Conservation (phyloP, 2,329 filamentous ascomycete species). For the Trichocomaceae sp. region DNA sequence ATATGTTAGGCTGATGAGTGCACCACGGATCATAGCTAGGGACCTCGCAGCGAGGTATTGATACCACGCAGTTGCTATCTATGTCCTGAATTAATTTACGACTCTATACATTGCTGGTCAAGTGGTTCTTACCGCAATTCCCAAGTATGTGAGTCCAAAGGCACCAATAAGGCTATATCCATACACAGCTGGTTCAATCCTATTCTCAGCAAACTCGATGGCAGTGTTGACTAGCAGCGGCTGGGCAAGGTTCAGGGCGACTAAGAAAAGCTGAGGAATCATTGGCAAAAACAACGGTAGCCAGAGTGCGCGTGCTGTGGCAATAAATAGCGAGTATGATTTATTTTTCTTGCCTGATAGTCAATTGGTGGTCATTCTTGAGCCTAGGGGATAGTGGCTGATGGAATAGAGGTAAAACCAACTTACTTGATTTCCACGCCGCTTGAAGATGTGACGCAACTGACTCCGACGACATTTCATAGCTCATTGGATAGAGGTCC, state of each 20-base stretch:
- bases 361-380: neutral
- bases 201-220: slow-evolving; percentile 26
- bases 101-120: neutral
- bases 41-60: slow-evolving; percentile 38
- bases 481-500: slow-evolving; percentile 5
- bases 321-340: slow-evolving; percentile 6
- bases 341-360: slow-evolving; percentile 8
- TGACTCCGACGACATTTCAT: neutral
- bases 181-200: slow-evolving; percentile 21
- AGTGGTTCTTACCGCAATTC: slow-evolving; percentile 30
- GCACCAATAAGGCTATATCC: slow-evolving; percentile 41
- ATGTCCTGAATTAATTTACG: neutral
- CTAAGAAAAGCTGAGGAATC: slow-evolving; percentile 26
- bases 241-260: slow-evolving; percentile 31
- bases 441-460: neutral
- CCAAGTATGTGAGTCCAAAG: slow-evolving; percentile 37
- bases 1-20: slow-evolving; percentile 45
- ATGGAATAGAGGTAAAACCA: neutral
- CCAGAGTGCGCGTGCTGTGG: slow-evolving; percentile 1
- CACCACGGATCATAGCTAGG: slow-evolving; percentile 38
- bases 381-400: neutral
- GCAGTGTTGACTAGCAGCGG: slow-evolving; percentile 34
- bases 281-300: slow-evolving; percentile 2
- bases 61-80: slow-evolving; percentile 36
- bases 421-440: slow-evolving; percentile 8